Base-by-base conservation (phyloP, 192 early-diverging fungal genomes). In the Coemansia sp. region DNA sequence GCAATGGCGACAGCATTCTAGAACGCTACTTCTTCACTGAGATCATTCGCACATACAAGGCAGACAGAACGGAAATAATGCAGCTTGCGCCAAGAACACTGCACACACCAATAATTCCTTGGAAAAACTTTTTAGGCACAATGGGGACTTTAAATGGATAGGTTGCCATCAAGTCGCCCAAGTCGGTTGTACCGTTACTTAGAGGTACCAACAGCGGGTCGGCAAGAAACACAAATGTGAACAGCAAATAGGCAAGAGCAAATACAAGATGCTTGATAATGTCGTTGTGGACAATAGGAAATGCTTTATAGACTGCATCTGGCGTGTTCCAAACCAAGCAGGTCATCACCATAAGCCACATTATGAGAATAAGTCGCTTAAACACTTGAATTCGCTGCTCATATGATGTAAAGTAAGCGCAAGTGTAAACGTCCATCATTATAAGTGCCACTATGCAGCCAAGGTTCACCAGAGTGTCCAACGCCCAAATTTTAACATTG, bases 151-250 rank as follows among this genome's bases (percentile, higher is more conserved):
- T 15, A 47, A 47, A 47, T 8, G 29, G 45, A 25, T 47, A 30
- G 45, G 27, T 31, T 47, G 15, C n/a, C n/a, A n/a, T 47, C 45
- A 47, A 47, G 31, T 47, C 27, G 6, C 45, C 45, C 13, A 47
- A 31, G 4, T 47, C 45, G 3, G 45, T 47, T 9, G 27, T 25
- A 9, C 45, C 45, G 1, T 25, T 47, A 25, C 45, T 47, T 17
- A 47, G 15, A 8, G 45, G 45, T 17, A 18, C 45, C 31, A 47
- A 14, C n/a, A 47, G 45, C 2, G 45, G 45, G 10, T 47, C 45
- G 26, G 45, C 45, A 47, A 47, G 31, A 25, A 47, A 1, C 2
- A 47, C 22, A 47, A 47, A 47, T 8, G 27, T 15, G 11, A 47
- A 47, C 8, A 47, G 27, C 45, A 47, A 30, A 14, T 47, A 47